phyloP scores from a whole-genome alignment of 1,284 basidiomycete genomes.

The Sporisorium exsertum region DNA sequence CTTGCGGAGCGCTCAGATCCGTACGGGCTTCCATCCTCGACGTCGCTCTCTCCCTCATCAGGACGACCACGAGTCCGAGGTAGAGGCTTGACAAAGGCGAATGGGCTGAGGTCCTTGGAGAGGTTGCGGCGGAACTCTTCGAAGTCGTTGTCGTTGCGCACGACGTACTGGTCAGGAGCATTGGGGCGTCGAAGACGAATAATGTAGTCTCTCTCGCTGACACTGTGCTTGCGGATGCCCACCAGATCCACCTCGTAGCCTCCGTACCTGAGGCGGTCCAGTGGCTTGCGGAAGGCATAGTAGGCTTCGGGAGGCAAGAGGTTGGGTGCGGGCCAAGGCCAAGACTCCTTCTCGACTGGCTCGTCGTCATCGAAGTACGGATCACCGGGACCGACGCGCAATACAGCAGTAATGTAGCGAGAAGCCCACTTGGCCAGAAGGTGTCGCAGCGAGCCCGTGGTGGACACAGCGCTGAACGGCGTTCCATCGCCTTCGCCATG shows the following conservation, averaged over 20 bases:
- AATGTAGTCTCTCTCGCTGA: constrained; percentile 57
- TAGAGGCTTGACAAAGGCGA: constrained; percentile 55
- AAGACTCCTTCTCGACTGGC: constrained; percentile 45
- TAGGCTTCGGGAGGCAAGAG: constrained; percentile 63
- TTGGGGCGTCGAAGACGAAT: constrained; percentile 62
- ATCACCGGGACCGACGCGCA: constrained; percentile 56
- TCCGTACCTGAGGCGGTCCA: constrained; percentile 59
- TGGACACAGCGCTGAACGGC: constrained; percentile 55
- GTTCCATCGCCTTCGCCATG: constrained; percentile 64
- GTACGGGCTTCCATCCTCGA: constrained; percentile 37
- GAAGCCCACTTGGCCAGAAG: constrained; percentile 54
- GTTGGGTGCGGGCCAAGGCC: constrained; percentile 59
- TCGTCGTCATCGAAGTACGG: constrained; percentile 52
- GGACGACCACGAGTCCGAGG: constrained; percentile 53
- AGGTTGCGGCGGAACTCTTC: constrained; percentile 60
- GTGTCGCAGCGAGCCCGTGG: constrained; percentile 37
- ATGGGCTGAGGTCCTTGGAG: constrained; percentile 55
- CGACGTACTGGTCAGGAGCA: constrained; percentile 57
- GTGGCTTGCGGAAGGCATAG: constrained; percentile 60
- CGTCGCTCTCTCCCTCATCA: constrained; percentile 47
- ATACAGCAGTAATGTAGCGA: constrained; percentile 57
- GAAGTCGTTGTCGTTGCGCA: constrained; percentile 65
- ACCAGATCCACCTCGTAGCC: constrained; percentile 66
- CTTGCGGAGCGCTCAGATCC: constrained; percentile 31
- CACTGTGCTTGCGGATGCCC: constrained; percentile 48